phyloP scores from a whole-genome alignment of 345 rosid genomes.

The Populus euphratica region DNA sequence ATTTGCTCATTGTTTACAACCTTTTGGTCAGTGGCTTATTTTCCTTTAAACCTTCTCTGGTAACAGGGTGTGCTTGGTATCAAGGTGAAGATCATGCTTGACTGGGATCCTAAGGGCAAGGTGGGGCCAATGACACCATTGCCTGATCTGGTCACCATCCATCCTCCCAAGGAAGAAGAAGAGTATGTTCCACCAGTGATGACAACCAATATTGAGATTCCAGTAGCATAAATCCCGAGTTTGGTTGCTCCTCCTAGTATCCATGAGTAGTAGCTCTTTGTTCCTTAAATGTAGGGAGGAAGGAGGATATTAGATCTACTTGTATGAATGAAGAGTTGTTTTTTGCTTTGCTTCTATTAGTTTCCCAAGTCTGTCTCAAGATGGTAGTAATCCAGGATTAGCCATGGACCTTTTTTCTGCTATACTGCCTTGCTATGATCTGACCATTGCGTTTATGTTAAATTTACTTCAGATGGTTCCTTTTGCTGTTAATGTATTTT shows the following conservation, averaged over 20 bases:
- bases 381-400: neutral
- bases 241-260: neutral
- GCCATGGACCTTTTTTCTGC: neutral
- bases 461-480: neutral
- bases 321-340: neutral
- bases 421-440: neutral
- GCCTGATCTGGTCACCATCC: conserved; percentile 79
- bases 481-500: neutral
- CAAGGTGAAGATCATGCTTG: conserved; percentile 85
- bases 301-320: neutral
- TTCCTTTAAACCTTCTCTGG: neutral
- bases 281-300: neutral
- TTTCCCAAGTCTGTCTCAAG: neutral
- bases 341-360: neutral
- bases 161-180: conserved; percentile 72
- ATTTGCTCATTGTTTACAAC: neutral
- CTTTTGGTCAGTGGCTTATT: neutral
- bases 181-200: conserved; percentile 18
- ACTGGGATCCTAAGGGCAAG: conserved; percentile 87
- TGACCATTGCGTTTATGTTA: neutral
- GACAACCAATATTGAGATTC: conserved; percentile 36
- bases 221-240: conserved; percentile 27
- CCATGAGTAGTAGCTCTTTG: neutral
- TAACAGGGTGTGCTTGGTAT: conserved; percentile 80
- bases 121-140: conserved; percentile 69